Evolutionary conservation across 2,329 filamentous ascomycete genomes (phyloP).

Genomic region (Colletotrichum acutatum): DNA sequence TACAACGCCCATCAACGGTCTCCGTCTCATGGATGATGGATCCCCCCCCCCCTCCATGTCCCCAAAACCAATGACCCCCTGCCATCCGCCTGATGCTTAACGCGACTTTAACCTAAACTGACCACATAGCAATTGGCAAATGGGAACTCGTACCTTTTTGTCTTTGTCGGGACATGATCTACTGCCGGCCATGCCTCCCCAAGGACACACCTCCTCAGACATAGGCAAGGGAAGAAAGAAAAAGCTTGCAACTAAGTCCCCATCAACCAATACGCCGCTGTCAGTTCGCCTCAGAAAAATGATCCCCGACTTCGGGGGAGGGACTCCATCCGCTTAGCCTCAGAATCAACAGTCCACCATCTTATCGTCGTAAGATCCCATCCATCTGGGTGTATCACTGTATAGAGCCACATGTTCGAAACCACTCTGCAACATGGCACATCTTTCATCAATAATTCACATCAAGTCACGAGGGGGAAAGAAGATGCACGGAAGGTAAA

Average conservation of each 20-base stretch:
- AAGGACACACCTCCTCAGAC: neutral
- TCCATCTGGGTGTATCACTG: too few relatives aligned
- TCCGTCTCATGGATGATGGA: neutral
- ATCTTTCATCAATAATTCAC: neutral
- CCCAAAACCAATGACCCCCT: neutral
- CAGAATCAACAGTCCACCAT: neutral
- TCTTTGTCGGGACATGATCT: too few relatives aligned
- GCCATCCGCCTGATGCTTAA: conserved; percentile 14
- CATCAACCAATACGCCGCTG: conserved; percentile 1
- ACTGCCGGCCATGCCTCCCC: too few relatives aligned
- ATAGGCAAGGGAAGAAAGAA: neutral
- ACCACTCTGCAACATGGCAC: conserved; percentile 8
- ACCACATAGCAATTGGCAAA: neutral
- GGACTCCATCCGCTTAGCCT: neutral
- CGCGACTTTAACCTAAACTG: conserved; percentile 21
- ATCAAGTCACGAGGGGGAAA: too few relatives aligned
- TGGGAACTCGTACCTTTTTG: neutral
- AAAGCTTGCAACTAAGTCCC: neutral
- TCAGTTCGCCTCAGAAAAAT: conserved; percentile 8
- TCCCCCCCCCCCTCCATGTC: neutral
- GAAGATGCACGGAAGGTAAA: too few relatives aligned
- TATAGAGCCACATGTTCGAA: conserved; percentile 13
- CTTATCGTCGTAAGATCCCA: neutral
- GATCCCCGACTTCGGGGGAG: neutral
- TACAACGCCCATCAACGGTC: neutral